Conservation (phyloP, 345 rosid genomes). For the Iberis pinnata region DNA sequence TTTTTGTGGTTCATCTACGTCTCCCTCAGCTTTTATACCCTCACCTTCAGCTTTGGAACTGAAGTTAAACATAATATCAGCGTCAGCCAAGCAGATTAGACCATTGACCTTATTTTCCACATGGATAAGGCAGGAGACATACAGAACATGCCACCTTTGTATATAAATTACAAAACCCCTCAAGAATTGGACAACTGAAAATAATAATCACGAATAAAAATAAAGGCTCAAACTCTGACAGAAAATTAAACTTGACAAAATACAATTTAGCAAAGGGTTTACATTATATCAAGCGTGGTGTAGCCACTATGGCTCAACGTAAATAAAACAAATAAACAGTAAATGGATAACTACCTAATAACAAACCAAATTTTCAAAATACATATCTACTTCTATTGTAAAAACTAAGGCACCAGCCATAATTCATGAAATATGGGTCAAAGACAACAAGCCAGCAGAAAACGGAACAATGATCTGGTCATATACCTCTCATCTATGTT, state of each 20-base stretch:
- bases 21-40: slow-evolving; percentile 38
- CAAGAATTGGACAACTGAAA: neutral
- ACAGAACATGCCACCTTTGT: slow-evolving; percentile 4
- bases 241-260: neutral
- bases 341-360: slow-evolving; percentile 1
- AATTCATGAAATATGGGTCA: neutral
- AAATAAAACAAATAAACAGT: slow-evolving; percentile 1
- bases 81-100: slow-evolving; percentile 6
- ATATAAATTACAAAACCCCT: neutral
- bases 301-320: slow-evolving; percentile 1
- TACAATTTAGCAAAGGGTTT: slow-evolving; percentile 1
- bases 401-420: slow-evolving; percentile 3
- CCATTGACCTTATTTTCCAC: slow-evolving; percentile 9
- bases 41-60: slow-evolving; percentile 62
- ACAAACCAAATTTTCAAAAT: neutral
- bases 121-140: slow-evolving; percentile 1
- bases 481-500: slow-evolving; percentile 58
- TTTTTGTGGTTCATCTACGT: slow-evolving; percentile 34
- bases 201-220: neutral
- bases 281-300: slow-evolving; percentile 11
- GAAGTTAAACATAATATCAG: slow-evolving; percentile 24
- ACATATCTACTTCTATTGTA: neutral
- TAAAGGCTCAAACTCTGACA: slow-evolving; percentile 12
- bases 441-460: slow-evolving; percentile 3
- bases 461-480: slow-evolving; percentile 17